phyloP scores from a whole-genome alignment of 2,329 filamentous ascomycete genomes.

The Paecilomyces sp. region DNA sequence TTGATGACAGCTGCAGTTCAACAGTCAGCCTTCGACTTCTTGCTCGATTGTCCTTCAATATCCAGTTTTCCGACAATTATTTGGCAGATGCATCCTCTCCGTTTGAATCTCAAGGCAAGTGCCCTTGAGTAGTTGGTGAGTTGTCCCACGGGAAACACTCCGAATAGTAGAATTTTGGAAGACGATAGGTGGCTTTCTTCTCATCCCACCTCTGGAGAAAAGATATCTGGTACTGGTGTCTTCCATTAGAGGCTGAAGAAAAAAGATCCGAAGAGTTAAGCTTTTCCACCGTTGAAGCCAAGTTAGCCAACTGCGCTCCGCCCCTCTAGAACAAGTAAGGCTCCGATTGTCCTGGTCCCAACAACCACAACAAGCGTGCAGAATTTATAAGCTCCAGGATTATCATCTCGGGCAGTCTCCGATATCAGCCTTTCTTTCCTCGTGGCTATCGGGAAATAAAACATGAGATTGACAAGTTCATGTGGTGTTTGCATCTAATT shows the following conservation, averaged over 20 bases:
- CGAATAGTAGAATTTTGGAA: not conserved
- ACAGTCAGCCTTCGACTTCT: not conserved
- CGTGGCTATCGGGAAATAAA: not conserved
- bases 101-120: not conserved
- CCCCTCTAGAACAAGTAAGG: not conserved
- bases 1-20: not conserved
- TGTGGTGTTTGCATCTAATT: not conserved
- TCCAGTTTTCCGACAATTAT: not conserved
- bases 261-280: not conserved
- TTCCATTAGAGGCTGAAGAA: not conserved
- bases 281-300: not conserved
- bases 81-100: not conserved
- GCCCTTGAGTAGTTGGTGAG: not conserved
- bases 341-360: not conserved
- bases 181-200: not conserved
- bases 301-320: not conserved
- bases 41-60: not conserved
- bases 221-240: not conserved
- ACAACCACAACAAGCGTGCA: not conserved
- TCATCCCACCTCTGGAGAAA: not conserved
- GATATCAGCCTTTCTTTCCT: not conserved
- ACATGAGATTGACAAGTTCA: not conserved
- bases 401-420: not conserved
- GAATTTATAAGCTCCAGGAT: not conserved
- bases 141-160: not conserved